Conservation (phyloP, 2,329 filamentous ascomycete species). For the Pestalotiopsis sp. region DNA sequence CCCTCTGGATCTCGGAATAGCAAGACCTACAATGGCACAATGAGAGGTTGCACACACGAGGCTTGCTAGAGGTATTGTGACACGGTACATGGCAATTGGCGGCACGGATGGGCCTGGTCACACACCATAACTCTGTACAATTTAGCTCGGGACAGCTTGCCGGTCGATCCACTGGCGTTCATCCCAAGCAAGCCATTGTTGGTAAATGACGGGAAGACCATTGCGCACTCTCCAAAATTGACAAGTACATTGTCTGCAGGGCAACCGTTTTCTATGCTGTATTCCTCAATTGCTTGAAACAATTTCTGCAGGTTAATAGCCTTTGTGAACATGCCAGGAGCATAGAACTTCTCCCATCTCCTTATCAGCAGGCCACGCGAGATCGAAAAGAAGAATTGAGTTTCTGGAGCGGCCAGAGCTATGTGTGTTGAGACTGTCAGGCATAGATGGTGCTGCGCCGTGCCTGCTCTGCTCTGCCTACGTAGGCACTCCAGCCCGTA, state of each 20-base stretch:
- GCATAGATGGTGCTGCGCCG: background rate
- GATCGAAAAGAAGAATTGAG: too few relatives aligned
- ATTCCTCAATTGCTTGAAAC: too few relatives aligned
- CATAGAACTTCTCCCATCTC: too few relatives aligned
- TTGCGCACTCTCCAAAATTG: too few relatives aligned
- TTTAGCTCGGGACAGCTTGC: background rate
- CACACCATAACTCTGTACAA: background rate
- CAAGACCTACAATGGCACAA: background rate
- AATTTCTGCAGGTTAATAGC: too few relatives aligned
- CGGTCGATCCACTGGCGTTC: background rate
- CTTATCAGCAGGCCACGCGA: too few relatives aligned
- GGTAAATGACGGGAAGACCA: too few relatives aligned
- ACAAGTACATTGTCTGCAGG: too few relatives aligned
- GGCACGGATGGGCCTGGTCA: background rate
- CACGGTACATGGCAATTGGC: background rate
- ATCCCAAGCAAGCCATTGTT: too few relatives aligned
- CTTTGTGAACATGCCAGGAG: too few relatives aligned
- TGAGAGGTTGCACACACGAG: background rate
- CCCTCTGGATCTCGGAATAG: background rate
- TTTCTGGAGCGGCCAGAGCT: background rate
- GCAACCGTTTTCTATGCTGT: too few relatives aligned
- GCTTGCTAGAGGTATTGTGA: background rate
- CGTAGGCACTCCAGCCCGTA: background rate
- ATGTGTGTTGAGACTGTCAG: background rate
- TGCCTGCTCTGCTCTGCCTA: background rate